Evolutionary conservation across 345 rosid genomes (phyloP).

Genomic region (Hibiscus mutabilis): DNA sequence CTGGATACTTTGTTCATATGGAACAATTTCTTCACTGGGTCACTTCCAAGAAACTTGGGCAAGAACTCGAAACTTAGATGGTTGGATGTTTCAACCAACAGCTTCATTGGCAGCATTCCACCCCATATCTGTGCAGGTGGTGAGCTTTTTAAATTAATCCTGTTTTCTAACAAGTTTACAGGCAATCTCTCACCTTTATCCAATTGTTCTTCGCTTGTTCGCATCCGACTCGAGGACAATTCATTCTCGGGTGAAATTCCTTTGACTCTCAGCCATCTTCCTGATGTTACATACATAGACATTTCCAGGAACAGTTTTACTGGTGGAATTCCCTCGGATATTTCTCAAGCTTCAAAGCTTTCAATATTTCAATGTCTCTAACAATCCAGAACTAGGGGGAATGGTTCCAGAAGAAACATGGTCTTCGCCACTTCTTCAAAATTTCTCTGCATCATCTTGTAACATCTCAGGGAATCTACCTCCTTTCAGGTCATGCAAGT

Average conservation of each 20-base stretch:
- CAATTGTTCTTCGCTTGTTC: conserved; percentile 71
- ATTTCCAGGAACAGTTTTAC: conserved; percentile 69
- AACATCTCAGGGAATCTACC: conserved; percentile 59
- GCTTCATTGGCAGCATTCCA: conserved; percentile 70
- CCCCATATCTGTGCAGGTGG: conserved; percentile 70
- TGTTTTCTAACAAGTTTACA: conserved; percentile 68
- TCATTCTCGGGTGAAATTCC: conserved; percentile 75
- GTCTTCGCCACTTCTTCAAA: conserved; percentile 63
- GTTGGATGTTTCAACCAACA: conserved; percentile 87
- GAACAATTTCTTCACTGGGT: conserved; percentile 76
- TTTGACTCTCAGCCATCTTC: conserved; percentile 46
- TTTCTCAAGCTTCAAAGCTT: conserved; percentile 62
- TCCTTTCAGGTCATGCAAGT: conserved; percentile 49
- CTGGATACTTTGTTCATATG: conserved; percentile 76
- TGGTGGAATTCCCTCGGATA: conserved; percentile 59
- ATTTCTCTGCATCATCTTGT: conserved; percentile 75
- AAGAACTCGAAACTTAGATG: conserved; percentile 67
- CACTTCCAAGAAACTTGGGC: conserved; percentile 76
- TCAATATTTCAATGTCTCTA: conserved; percentile 64
- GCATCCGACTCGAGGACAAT: conserved; percentile 83
- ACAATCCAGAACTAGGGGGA: conserved; percentile 63
- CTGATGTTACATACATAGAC: conserved; percentile 68
- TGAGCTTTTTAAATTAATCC: conserved; percentile 54
- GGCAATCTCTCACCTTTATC: conserved; percentile 61
- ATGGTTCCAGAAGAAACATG: conserved; percentile 43